Base-by-base conservation (phyloP, 2,329 filamentous ascomycete genomes). In the Trichophyton simii region DNA sequence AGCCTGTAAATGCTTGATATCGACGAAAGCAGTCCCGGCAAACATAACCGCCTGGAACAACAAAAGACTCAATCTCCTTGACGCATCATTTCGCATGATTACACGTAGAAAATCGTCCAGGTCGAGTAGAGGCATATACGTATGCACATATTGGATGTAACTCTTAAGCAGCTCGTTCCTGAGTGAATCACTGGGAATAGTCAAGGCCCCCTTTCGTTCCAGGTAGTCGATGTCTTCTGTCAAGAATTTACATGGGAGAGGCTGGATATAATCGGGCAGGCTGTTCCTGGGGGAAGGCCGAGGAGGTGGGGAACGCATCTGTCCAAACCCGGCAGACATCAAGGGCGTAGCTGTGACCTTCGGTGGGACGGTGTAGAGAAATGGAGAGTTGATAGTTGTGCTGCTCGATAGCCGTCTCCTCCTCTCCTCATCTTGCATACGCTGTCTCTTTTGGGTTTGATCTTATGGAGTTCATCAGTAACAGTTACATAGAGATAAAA, bases 41-140 rank as follows among this genome's bases (percentile, higher is more conserved):
- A 96, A 97, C 89, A 96, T 95, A 69, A 96, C 87, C 9, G 91
- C 88, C 71, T 96, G 92, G 73, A 95, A 96, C 1, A 96, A 78
- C 62, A 96, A 83, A 67, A 97, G 77, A 75, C 91, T 96, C 68
- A 91, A 81, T 70, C 85, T 86, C 66, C 83, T 80, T 55, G 82
- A 79, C 13, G 88, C 88, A 71, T 94, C 87, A 81, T 71, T 83
- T 75, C 72, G 84, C 73, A 69, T 86, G 69, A 77, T 89, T 2
- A 72, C 73, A 61, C 73, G 72, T 8, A 86, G 69, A 62, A 86
- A 82, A 36, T 85, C 82, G 64, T 84, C 79, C 57, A 86, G 68
- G 63, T 86, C 90, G 65, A 96, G 77, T 36, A 96, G 78, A 25
- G 92, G 92, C 89, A 96, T 96, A 72, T 89, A 96, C 0, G 91